Percentiles rank a stretch among this genome's conserved stretches.
Conservation (phyloP, 257 asterid genomes). For the Craterostigma plantagineum region DNA sequence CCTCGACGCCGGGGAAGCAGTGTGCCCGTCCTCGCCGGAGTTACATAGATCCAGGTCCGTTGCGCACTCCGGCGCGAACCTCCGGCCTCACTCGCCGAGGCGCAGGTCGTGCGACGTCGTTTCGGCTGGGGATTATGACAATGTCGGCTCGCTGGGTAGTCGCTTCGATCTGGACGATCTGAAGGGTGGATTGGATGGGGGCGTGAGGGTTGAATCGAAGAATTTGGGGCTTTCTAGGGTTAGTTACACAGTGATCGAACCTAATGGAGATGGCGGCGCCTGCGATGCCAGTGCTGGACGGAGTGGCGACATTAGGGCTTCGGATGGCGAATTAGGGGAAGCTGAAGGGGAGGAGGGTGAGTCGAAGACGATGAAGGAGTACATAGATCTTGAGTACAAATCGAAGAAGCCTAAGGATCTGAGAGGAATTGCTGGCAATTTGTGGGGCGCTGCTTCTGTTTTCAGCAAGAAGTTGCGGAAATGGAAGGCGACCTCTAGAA, state of each 20-base stretch:
- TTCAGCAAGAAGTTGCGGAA: conserved; percentile 62
- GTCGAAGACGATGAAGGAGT: conserved; percentile 78
- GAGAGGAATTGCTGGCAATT: conserved; percentile 43
- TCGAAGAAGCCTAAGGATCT: conserved; percentile 40
- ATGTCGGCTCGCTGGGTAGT: conserved; percentile 32
- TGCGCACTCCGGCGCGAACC: conserved; percentile 32
- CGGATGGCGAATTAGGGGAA: conserved; percentile 10
- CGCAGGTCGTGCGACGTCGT: conserved; percentile 77
- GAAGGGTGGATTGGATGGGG: conserved; percentile 23
- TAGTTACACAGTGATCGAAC: conserved; percentile 23
- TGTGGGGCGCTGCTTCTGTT: conserved; percentile 64
- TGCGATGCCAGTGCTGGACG: neutral
- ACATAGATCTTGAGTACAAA: conserved; percentile 75
- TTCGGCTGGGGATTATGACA: conserved; percentile 7
- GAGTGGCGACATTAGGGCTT: conserved; percentile 19
- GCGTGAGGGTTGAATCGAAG: conserved; percentile 49
- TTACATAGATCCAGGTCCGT: conserved; percentile 72
- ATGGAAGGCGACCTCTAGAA: conserved; percentile 26
- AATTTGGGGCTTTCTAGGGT: conserved; percentile 35
- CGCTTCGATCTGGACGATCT: conserved; percentile 50
- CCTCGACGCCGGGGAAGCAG: conserved; percentile 26
- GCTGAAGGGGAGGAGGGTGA: conserved; percentile 37
- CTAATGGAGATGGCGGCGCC: conserved; percentile 1
- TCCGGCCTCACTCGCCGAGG: conserved; percentile 34
- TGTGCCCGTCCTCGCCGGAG: conserved; percentile 24